Percentiles rank a stretch among this genome's conserved stretches.
Evolutionary conservation across 108 stramenopile species (phyloP).

Genomic region (Nitzschia inconspicua): DNA sequence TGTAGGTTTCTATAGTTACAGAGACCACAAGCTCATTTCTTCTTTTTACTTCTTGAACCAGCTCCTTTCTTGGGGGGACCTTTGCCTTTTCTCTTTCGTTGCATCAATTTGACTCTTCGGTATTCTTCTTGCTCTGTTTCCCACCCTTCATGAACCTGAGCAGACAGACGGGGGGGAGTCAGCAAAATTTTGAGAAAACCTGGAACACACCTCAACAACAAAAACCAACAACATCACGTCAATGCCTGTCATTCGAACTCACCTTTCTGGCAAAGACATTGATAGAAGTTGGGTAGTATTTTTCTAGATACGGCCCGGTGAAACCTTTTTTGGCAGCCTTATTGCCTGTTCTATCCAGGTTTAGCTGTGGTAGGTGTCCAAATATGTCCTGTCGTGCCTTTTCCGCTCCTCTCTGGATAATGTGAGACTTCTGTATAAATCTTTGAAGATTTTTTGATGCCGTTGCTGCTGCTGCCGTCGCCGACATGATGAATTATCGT

Average conservation of each 20-base stretch:
- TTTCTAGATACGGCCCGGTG: conserved; percentile 56
- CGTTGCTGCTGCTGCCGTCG: conserved; percentile 20
- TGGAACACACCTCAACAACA: not conserved
- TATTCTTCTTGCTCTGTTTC: conserved; percentile 68
- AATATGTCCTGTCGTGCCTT: conserved; percentile 58
- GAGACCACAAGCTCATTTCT: conserved; percentile 8
- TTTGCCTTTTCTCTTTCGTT: conserved; percentile 75
- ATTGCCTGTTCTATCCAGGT: conserved; percentile 44
- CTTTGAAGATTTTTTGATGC: conserved; percentile 1
- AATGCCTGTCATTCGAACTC: conserved; percentile 10
- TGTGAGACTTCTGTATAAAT: conserved; percentile 18
- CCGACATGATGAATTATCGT: too few relatives aligned
- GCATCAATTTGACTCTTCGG: conserved; percentile 52
- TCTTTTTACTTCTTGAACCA: conserved; percentile 63
- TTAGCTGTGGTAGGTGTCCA: conserved; percentile 67
- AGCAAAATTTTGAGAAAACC: not conserved
- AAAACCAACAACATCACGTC: not conserved
- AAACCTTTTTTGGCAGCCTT: conserved; percentile 59
- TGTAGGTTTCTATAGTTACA: not conserved
- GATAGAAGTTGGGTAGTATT: conserved; percentile 76
- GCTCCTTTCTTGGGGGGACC: conserved; percentile 89
- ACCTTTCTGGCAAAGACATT: conserved; percentile 69
- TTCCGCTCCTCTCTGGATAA: conserved; percentile 28
- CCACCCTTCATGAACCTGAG: conserved; percentile 46
- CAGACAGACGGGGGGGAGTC: not conserved